Conservation (phyloP, 306 rosid genomes). For the Prunus kanzakura region DNA sequence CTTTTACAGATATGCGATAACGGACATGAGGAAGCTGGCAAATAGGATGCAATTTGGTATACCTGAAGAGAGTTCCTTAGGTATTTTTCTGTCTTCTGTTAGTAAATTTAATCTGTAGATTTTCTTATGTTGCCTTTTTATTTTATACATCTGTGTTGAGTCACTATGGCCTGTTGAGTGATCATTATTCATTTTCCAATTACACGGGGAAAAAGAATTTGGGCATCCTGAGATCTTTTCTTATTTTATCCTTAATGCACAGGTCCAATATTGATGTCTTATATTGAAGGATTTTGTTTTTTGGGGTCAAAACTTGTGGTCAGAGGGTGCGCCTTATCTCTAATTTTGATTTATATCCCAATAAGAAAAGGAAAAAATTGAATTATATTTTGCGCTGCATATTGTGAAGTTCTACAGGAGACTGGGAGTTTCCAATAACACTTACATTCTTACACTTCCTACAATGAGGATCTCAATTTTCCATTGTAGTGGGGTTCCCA, state of each 20-base stretch:
- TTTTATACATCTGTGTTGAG: background rate
- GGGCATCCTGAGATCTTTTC: too few relatives aligned
- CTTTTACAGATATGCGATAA: constrained; percentile 68
- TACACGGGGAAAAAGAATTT: too few relatives aligned
- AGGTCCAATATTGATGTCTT: background rate
- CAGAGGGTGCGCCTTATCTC: background rate
- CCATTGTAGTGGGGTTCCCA: background rate
- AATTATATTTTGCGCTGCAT: background rate
- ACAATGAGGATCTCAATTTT: background rate
- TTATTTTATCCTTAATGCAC: too few relatives aligned
- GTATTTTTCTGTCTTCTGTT: constrained; percentile 33
- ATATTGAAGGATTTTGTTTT: background rate
- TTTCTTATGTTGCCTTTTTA: background rate
- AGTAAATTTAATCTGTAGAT: background rate
- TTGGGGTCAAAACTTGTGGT: background rate
- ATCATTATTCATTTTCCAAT: background rate
- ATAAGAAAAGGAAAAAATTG: background rate
- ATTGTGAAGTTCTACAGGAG: too few relatives aligned
- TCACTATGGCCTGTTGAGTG: background rate
- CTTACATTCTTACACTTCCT: background rate
- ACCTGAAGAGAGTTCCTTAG: constrained; percentile 96
- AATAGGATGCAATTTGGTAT: constrained; percentile 92
- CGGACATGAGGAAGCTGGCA: constrained; percentile 95
- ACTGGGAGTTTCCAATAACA: background rate
- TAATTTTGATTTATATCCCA: background rate